Evolutionary conservation across 2,329 filamentous ascomycete species (phyloP).

Genomic region (Pseudogymnoascus sp.): DNA sequence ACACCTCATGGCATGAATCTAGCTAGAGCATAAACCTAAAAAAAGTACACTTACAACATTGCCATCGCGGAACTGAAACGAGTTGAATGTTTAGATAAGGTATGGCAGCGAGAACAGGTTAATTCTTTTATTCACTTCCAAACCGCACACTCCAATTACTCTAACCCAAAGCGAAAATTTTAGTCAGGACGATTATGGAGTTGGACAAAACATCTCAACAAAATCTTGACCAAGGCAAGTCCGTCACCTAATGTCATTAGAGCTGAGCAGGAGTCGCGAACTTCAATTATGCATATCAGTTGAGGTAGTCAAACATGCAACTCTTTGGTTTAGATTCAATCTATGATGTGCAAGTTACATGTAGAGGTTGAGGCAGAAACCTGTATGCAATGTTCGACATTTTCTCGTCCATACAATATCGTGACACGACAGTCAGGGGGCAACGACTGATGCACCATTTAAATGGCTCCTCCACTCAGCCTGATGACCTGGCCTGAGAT

Average conservation of each 20-base stretch:
- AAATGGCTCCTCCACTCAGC: slow-evolving; percentile 20
- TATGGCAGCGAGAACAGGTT: not conserved
- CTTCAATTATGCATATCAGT: not conserved
- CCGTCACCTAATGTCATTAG: not conserved
- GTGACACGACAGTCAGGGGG: not conserved
- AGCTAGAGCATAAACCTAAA: not conserved
- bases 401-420: not conserved
- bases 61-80: not conserved
- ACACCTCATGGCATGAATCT: not conserved
- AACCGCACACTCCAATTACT: not conserved
- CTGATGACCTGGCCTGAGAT: slow-evolving; percentile 22
- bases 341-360: not conserved
- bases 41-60: not conserved
- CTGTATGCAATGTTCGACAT: not conserved
- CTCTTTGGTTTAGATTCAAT: not conserved
- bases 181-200: not conserved
- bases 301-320: not conserved
- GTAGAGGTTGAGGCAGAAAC: not conserved
- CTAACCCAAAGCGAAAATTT: not conserved
- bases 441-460: not conserved
- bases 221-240: not conserved
- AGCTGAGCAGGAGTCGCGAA: not conserved
- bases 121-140: not conserved
- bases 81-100: not conserved
- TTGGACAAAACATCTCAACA: not conserved